These are phyloP conservation scores for Salvia hispanica DNA, from an alignment of 257 asterid genomes.

Conservation along the genomic window DNA sequence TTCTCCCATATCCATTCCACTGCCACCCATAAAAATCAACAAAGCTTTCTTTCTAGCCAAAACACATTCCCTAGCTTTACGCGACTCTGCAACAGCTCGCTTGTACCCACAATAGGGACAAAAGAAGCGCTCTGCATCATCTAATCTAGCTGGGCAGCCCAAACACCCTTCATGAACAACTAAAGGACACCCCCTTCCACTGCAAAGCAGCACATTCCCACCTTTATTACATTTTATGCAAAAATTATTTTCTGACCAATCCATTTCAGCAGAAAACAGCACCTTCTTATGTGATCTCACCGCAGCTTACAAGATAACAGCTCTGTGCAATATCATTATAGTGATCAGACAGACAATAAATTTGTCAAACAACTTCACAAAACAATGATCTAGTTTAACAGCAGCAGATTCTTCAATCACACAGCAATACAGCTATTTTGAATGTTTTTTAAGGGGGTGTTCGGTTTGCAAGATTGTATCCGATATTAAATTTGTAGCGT, in stretches of 20 bases:
- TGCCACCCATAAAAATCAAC: conserved; percentile 47
- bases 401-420: neutral
- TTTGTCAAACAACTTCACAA: conserved; percentile 15
- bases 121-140: conserved; percentile 55
- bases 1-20: conserved; percentile 34
- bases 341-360: conserved; percentile 10
- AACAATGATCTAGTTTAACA: conserved; percentile 6
- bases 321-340: conserved; percentile 16
- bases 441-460: too few relatives aligned
- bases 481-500: too few relatives aligned
- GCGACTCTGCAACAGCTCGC: conserved; percentile 48
- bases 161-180: conserved; percentile 66
- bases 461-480: too few relatives aligned
- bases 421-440: conserved; percentile 5
- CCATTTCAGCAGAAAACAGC: conserved; percentile 42
- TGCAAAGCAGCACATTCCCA: conserved; percentile 63
- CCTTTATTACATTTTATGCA: conserved; percentile 77
- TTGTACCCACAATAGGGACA: conserved; percentile 78
- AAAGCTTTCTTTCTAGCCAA: conserved; percentile 60
- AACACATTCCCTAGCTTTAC: conserved; percentile 57
- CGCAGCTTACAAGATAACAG: neutral
- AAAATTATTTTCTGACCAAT: conserved; percentile 40
- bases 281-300: conserved; percentile 21
- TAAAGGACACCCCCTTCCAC: conserved; percentile 62
- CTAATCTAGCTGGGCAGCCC: conserved; percentile 56